Base-by-base conservation (phyloP, 2,329 filamentous ascomycete species). In the Pleoardoris graminearum region DNA sequence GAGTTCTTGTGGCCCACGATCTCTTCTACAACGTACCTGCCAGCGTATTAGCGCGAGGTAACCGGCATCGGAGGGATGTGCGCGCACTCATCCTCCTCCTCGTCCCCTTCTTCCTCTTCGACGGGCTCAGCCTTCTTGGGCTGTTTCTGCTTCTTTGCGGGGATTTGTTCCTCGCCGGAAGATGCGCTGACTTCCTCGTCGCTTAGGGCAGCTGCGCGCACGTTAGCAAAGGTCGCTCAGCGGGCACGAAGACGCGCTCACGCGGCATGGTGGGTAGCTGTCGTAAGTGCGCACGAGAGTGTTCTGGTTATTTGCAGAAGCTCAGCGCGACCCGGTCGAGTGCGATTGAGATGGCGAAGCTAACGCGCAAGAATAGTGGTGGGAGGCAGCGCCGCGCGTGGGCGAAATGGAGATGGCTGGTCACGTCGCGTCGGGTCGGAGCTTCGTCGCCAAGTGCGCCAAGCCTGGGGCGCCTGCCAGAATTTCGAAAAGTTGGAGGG, bases 1-100 rank as follows among this genome's bases (percentile, higher is more conserved):
- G 48, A 39, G 38, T 87, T 79, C 49, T 82, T 79, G 72, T 93
- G 90, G 27, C 76, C 79, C 39, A 86, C 68, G 61, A 94, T 91
- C 62, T 84, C 82, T 68, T 93, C 88, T 4, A 94, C 89, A 12
- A 90, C 82, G 63, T 82, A 92, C 66, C 87, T 90, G 58, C 69
- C 51, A 43, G 55, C 48, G 8, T 63, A 58, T 70, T 48, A 74
- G 63, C 53, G 8, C 46, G 32, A 54, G 37, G 48, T 48, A 29
- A 41, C 21, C 30, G 21, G 19, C 11, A 23, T 22, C 7, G n/a
- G n/a, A 44, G 12, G 46, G 27, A 8, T 16, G 14, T 8, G 69
- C 69, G 51, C 75, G 59, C 79, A 83, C 27, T 79, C 77, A 19
- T 80, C 74, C 4, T 73, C 75, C 47, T 66, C 71, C 8, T 67